Percentiles rank a stretch among this genome's conserved stretches.
Conservation (phyloP, 352 stramenopile species). For the Globisporangium orthogonon region DNA sequence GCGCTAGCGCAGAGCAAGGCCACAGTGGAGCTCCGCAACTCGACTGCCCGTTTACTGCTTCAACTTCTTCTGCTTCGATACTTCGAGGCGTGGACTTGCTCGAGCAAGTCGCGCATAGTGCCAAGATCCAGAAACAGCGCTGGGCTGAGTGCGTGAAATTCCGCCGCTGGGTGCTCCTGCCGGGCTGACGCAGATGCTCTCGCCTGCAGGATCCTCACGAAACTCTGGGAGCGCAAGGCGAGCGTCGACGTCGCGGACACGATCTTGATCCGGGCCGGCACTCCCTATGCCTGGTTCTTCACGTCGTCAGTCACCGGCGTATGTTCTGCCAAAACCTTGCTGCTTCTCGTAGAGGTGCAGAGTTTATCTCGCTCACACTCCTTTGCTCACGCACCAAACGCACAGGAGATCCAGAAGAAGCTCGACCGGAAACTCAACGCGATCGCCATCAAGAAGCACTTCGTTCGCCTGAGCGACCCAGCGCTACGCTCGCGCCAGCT, state of each 20-base stretch:
- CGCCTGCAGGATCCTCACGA: conserved; percentile 34
- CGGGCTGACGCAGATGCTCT: background rate
- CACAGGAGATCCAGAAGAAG: conserved; percentile 50
- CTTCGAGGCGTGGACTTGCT: conserved; percentile 42
- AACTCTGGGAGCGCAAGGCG: conserved; percentile 47
- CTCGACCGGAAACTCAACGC: conserved; percentile 24
- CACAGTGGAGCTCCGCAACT: no score
- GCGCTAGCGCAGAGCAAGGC: background rate
- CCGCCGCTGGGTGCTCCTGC: background rate
- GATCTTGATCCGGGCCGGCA: conserved; percentile 40
- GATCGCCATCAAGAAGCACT: conserved; percentile 38
- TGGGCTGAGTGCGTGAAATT: conserved; percentile 41
- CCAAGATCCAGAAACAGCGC: conserved; percentile 36
- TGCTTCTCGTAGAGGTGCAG: no score
- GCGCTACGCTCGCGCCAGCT: conserved; percentile 15
- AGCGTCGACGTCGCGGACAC: conserved; percentile 60
- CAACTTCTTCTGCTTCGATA: background rate
- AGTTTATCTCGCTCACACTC: background rate
- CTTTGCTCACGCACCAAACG: background rate
- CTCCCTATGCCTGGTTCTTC: conserved; percentile 47
- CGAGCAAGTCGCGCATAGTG: conserved; percentile 41
- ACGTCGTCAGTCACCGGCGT: conserved; percentile 50
- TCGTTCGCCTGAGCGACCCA: conserved; percentile 20
- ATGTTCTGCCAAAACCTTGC: background rate
- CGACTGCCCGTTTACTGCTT: background rate